phyloP scores from a whole-genome alignment of 163 green algal species.

The Scenedesmus sp. region DNA sequence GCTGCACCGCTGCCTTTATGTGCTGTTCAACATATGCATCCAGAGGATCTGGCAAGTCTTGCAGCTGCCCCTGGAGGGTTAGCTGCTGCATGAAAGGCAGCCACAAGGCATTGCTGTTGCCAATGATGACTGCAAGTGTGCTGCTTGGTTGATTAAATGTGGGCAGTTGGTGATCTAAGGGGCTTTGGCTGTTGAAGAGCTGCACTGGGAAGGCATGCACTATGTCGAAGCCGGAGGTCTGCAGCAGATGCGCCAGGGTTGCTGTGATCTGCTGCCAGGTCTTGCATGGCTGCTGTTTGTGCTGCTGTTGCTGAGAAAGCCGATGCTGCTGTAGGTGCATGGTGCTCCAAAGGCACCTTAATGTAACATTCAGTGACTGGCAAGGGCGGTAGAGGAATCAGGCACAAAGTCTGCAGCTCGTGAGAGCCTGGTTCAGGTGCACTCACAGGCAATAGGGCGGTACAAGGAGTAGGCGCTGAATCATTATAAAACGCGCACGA shows the following conservation, averaged over 20 bases:
- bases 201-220: slow-evolving; percentile 27
- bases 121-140: slow-evolving; percentile 44
- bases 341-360: no score
- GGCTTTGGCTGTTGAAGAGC: slow-evolving; percentile 29
- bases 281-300: not conserved
- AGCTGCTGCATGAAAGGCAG: slow-evolving; percentile 17
- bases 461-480: not conserved
- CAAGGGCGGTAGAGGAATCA: no score
- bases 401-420: no score
- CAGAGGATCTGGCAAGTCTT: not conserved
- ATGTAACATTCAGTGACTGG: no score
- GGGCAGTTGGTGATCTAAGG: slow-evolving; percentile 9
- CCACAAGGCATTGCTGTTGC: slow-evolving; percentile 45
- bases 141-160: not conserved
- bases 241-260: not conserved
- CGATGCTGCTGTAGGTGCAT: not conserved
- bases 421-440: no score
- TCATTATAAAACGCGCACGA: not conserved
- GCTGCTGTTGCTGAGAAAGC: not conserved
- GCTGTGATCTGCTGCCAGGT: not conserved
- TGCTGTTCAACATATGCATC: slow-evolving; percentile 44
- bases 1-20: slow-evolving; percentile 8
- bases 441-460: no score
- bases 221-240: slow-evolving; percentile 20
- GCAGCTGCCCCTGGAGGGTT: not conserved